phyloP scores from a whole-genome alignment of 106 monocot species.

The Dioscorea alata region DNA sequence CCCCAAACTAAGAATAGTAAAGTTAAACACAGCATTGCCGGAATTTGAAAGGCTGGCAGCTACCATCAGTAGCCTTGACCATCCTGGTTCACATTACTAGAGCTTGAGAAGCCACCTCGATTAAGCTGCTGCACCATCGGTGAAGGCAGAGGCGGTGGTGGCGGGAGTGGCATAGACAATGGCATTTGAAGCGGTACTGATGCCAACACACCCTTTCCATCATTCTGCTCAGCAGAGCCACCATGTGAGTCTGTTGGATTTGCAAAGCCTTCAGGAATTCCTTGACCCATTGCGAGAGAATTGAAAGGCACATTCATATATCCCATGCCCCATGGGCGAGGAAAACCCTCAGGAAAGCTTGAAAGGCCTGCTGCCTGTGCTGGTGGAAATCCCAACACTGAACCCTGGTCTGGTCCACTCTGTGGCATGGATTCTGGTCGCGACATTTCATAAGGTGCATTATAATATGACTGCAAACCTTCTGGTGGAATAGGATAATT shows the following conservation, averaged over 20 bases:
- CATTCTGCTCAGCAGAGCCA: slow-evolving; percentile 17
- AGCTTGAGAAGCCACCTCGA: neutral
- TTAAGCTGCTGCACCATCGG: slow-evolving; percentile 15
- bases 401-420: slow-evolving; percentile 38
- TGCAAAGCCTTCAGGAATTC: slow-evolving; percentile 31
- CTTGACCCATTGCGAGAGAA: slow-evolving; percentile 30
- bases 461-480: slow-evolving; percentile 46
- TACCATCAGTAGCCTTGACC: slow-evolving; percentile 8
- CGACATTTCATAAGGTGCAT: slow-evolving; percentile 34
- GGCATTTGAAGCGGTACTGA: slow-evolving; percentile 16
- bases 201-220: slow-evolving; percentile 11
- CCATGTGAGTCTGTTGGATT: slow-evolving; percentile 34
- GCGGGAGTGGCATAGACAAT: slow-evolving; percentile 28
- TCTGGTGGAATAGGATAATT: slow-evolving; percentile 38
- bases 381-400: slow-evolving; percentile 46
- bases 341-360: slow-evolving; percentile 27
- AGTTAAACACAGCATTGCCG: no score
- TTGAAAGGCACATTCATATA: slow-evolving; percentile 41
- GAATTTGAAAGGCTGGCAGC: neutral
- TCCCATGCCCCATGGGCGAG: slow-evolving; percentile 51
- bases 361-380: slow-evolving; percentile 18
- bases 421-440: slow-evolving; percentile 22
- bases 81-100: neutral
- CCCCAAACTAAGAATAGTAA: no score
- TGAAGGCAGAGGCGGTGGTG: slow-evolving; percentile 25